Base-by-base conservation (phyloP, 306 rosid genomes). In the Pueraria montana region DNA sequence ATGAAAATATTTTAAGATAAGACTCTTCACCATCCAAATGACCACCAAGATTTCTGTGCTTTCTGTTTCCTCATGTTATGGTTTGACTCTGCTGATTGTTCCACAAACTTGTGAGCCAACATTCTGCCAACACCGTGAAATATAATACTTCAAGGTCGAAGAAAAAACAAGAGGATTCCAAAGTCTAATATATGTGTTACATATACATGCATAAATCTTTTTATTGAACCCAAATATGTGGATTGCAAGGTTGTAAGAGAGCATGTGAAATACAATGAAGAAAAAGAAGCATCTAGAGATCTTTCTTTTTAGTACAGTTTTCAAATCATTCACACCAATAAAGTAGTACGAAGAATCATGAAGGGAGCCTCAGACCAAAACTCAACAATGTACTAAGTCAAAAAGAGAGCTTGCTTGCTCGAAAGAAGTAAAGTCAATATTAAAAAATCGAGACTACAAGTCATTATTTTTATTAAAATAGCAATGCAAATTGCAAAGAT, bases 81-180 rank as follows among this genome's bases (percentile, higher is more conserved):
- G 27, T 90, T 92, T 8, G 91, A 88, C 85, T 90, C 94, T 20
- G 40, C 68, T 9, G 98, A 88, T 86, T 89, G 79, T 83, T 89
- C 88, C 79, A 96, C 92, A 87, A 96, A 92, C 79, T 91, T 96
- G 94, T 96, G 99, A 76, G 97, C 97, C 84, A 96, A 88, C 94
- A 94, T 90, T 91, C 99, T 96, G 90, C 86, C 11, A 48, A 85
- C 42, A 74, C 53, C 86, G 45, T 16, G 46, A 85, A 61, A 83
- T 17, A 38, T 14, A 59, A 80, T 6, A 18, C 64, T 72, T 46
- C 70, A 61, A 87, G 77, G 71, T 42, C 56, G 48, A 42, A 76
- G 38, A 79, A 55, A 50, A 67, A 55, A 74, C 58, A 56, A 53
- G 21, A 80, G 69, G 53, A 11, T 79, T 80, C 74, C 76, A 20